Conservation (phyloP, 805 yeast species). For the Lipomyces orientalis region DNA sequence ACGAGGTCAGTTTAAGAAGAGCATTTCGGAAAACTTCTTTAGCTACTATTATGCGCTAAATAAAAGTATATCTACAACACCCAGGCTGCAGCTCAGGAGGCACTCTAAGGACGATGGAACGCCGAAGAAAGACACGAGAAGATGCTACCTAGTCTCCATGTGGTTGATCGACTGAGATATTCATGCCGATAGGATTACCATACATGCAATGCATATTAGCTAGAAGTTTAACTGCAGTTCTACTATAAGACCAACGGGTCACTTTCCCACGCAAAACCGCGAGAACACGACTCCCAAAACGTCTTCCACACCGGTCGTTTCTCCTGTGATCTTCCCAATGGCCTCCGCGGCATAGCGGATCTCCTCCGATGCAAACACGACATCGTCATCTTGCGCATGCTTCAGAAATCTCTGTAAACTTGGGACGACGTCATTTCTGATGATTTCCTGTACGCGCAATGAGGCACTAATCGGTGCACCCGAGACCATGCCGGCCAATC, state of each 20-base stretch:
- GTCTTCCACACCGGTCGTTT: slow-evolving; percentile 86
- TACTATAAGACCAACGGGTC: slow-evolving; percentile 21
- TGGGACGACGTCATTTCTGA: slow-evolving; percentile 73
- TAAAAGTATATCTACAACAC: neutral
- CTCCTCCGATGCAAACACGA: slow-evolving; percentile 80
- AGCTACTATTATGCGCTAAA: neutral
- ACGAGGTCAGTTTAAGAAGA: neutral
- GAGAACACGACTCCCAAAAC: slow-evolving; percentile 89
- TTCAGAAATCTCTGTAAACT: slow-evolving; percentile 70
- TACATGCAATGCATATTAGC: no score
- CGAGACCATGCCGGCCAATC: slow-evolving; percentile 53
- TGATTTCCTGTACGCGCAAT: slow-evolving; percentile 72
- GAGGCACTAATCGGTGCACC: slow-evolving; percentile 76
- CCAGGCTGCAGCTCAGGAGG: slow-evolving; percentile 3
- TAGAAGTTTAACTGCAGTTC: neutral
- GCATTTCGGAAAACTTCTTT: neutral
- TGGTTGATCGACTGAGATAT: neutral
- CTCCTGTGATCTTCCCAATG: slow-evolving; percentile 91
- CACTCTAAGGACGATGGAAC: neutral
- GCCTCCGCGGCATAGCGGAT: slow-evolving; percentile 78
- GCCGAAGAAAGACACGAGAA: neutral
- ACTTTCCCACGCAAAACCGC: slow-evolving; percentile 93
- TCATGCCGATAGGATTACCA: no score
- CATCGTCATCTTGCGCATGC: slow-evolving; percentile 55
- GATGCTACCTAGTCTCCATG: neutral